These are phyloP conservation scores for Candida peoriensis DNA, from an alignment of 805 yeast genomes.

Conservation along the genomic window DNA sequence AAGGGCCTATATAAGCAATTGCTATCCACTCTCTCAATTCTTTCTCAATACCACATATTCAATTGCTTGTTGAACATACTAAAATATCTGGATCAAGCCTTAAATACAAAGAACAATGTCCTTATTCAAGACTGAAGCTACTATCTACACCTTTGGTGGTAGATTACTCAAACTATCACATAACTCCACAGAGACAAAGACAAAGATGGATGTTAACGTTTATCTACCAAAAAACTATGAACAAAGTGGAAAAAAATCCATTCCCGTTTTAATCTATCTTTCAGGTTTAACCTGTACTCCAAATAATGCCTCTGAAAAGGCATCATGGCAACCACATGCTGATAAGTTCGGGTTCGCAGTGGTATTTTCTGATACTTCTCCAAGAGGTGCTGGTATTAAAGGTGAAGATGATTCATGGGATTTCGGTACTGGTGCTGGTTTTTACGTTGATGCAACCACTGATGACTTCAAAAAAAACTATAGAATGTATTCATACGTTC, in stretches of 20 bases:
- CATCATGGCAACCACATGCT: slow-evolving; percentile 78
- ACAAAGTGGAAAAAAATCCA: slow-evolving; percentile 24
- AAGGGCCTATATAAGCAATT: too few species aligned
- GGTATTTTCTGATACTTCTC: slow-evolving; percentile 95
- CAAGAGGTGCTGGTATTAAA: slow-evolving; percentile 71
- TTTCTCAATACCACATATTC: not conserved
- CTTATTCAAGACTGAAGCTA: slow-evolving; percentile 21
- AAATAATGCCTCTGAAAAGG: slow-evolving; percentile 90
- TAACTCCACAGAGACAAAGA: slow-evolving; percentile 55
- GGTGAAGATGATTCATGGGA: slow-evolving; percentile 87
- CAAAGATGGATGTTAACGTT: slow-evolving; percentile 80
- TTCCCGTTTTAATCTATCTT: slow-evolving; percentile 75
- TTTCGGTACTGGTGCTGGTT: slow-evolving; percentile 94
- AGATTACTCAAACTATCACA: slow-evolving; percentile 71
- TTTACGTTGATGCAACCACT: slow-evolving; percentile 79
- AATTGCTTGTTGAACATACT: not conserved
- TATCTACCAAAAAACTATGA: slow-evolving; percentile 61
- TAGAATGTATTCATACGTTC: slow-evolving; percentile 82
- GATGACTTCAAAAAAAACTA: slow-evolving; percentile 70
- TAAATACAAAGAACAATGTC: slow-evolving; percentile 6
- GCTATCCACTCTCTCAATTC: too few species aligned
- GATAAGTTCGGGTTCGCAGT: slow-evolving; percentile 79
- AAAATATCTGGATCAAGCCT: too few species aligned
- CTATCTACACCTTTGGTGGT: slow-evolving; percentile 60
- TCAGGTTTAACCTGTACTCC: slow-evolving; percentile 95